Conservation (phyloP, 148 eudicot genomes). For the Silene conica region DNA sequence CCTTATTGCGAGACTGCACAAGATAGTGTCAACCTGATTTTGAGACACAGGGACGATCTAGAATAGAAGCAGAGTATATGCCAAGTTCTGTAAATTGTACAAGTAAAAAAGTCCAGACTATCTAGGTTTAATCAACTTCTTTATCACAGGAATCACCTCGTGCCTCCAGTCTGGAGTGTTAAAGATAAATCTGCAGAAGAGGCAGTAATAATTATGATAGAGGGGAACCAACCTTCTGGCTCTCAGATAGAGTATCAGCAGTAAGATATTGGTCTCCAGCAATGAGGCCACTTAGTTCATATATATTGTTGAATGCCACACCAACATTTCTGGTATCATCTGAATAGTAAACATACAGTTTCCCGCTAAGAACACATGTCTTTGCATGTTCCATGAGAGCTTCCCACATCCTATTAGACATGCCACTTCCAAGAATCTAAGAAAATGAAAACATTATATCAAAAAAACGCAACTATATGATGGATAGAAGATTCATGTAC, state of each 20-base stretch:
- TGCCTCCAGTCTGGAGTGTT: not conserved
- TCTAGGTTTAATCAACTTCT: too few species aligned
- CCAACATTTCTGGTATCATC: conserved; percentile 71
- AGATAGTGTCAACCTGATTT: too few species aligned
- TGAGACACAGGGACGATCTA: too few species aligned
- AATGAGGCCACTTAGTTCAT: conserved; percentile 87
- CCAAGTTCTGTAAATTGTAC: too few species aligned
- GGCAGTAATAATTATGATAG: not conserved
- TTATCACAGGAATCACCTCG: not conserved
- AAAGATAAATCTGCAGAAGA: not conserved
- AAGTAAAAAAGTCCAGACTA: too few species aligned
- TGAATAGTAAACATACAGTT: conserved; percentile 75
- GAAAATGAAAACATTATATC: conserved; percentile 12
- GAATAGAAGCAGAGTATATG: too few species aligned
- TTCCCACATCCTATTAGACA: conserved; percentile 99
- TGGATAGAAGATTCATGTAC: conserved; percentile 4
- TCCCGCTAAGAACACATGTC: conserved; percentile 83
- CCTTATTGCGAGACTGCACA: too few species aligned
- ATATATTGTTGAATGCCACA: conserved; percentile 82
- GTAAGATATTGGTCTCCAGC: conserved; percentile 57
- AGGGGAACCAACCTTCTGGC: conserved; percentile 65
- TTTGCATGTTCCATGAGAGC: conserved; percentile 91
- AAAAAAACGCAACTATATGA: conserved; percentile 3
- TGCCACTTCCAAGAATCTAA: conserved; percentile 95
- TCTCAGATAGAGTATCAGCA: conserved; percentile 74